Base-by-base conservation (phyloP, 371 early-diverging fungal genomes). In the Actinomucor elegans region DNA sequence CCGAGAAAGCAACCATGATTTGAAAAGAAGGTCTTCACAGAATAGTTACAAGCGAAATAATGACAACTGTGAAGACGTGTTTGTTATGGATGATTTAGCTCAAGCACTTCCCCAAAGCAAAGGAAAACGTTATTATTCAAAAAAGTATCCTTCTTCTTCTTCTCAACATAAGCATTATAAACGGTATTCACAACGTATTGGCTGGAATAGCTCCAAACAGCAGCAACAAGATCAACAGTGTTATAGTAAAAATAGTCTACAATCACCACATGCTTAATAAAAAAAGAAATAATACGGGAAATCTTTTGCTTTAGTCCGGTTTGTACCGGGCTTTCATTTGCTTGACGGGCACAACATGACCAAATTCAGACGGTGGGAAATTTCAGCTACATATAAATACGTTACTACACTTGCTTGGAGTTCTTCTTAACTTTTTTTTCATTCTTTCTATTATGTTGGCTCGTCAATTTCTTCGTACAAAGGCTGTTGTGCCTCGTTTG, bases 11-110 rank as follows among this genome's bases (percentile, higher is more conserved):
- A 53, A 28, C 18, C 17, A 36, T 18, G 28, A 44, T 15, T 11
- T 17, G 0, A 36, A 51, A 34, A 21, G 24, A 28, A 26, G 27
- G 18, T 6, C 38, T 36, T 45, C 35, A 23, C 38, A 46, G 6
- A 12, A 5, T 37, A 17, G 4, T 6, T 43, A 52, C 17, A 40
- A 23, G 17, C 23, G 34, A 5, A 32, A 47, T 12, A 23, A 23
- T 14, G n/a, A 42, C 11, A 12, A 17, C 18, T 8, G 17, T 4
- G 17, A 6, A 26, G 28, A 51, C 47, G 59, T 64, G 1, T 64
- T 64, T 36, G 36, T 43, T 1, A 64, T 59, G 60, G 65, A 59
- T 35, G 60, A 55, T 21, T 12, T 59, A 3, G 28, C 32, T 5
- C 48, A 37, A 26, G 61, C 50, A 29, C 27, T 61, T 4, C 32